Evolutionary conservation across 2,329 filamentous ascomycete species (phyloP).

Genomic region (Colletotrichum sp.): DNA sequence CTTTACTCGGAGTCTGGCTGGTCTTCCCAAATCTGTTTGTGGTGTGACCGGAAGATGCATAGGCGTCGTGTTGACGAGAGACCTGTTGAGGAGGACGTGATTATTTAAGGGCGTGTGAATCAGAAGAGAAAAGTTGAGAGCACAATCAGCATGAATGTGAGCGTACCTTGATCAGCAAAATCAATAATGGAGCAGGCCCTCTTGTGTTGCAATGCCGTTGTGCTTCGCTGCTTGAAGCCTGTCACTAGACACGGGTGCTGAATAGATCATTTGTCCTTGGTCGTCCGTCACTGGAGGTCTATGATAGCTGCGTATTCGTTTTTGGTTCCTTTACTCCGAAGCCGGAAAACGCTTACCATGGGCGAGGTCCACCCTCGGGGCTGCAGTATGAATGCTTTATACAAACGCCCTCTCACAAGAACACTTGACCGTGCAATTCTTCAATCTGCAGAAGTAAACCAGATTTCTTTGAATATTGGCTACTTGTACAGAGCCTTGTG

Average conservation of each 20-base stretch:
- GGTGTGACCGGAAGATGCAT: rapidly evolving
- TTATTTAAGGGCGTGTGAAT: background rate
- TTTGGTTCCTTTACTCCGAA: background rate
- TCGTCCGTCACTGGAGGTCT: background rate
- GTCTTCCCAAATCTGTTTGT: rapidly evolving
- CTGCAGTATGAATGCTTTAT: background rate
- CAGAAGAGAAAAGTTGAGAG: background rate
- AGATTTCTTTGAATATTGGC: background rate
- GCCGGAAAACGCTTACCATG: rapidly evolving
- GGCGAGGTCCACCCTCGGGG: background rate
- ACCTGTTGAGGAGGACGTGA: rapidly evolving
- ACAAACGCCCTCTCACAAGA: background rate
- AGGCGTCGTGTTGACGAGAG: background rate
- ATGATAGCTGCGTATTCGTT: background rate
- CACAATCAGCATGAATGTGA: background rate
- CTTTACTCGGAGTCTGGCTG: background rate
- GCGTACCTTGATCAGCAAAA: no score
- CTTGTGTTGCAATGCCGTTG: background rate
- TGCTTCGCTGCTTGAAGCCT: background rate
- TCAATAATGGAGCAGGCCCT: background rate
- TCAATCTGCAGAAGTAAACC: background rate
- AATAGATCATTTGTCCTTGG: background rate
- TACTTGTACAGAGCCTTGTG: background rate
- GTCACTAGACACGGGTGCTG: background rate
- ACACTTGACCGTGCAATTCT: no score